A percentile compares a stretch with the other conserved stretches of the same genome.
phyloP scores from a whole-genome alignment of 2,329 filamentous ascomycete species.

The Huntiella savannae region DNA sequence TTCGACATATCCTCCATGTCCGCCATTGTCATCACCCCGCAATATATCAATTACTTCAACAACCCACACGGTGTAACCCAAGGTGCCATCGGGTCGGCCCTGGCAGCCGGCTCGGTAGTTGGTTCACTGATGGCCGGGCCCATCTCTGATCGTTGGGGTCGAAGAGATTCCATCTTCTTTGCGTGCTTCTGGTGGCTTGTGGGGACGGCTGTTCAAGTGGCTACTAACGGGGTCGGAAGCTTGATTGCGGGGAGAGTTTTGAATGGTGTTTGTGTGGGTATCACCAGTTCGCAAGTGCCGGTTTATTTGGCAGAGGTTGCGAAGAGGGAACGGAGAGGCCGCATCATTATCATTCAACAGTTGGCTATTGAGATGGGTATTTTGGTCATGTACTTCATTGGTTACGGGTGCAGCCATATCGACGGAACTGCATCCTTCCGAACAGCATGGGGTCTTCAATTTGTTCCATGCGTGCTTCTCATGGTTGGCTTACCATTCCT shows the following conservation, averaged over 20 bases:
- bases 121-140: conserved; percentile 29
- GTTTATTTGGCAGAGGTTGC: conserved; percentile 47
- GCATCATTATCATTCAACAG: conserved; percentile 50
- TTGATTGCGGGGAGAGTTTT: conserved; percentile 37
- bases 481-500: conserved; percentile 40
- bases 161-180: conserved; percentile 17
- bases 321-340: conserved; percentile 28
- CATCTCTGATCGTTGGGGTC: conserved; percentile 29
- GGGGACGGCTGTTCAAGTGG: conserved; percentile 14
- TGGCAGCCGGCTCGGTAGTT: conserved; percentile 32
- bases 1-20: conserved; percentile 41
- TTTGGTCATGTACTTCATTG: conserved; percentile 51
- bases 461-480: conserved; percentile 38
- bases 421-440: conserved; percentile 38
- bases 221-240: conserved; percentile 12
- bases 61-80: conserved; percentile 26
- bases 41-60: conserved; percentile 34
- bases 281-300: conserved; percentile 40
- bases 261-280: conserved; percentile 46
- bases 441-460: conserved; percentile 45
- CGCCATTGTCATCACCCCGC: conserved; percentile 32
- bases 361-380: conserved; percentile 53
- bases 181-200: conserved; percentile 14
- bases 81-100: conserved; percentile 32
- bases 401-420: conserved; percentile 44